A percentile compares a stretch with the other conserved stretches of the same genome.
Evolutionary conservation across 192 early-diverging fungal genomes (phyloP).

Genomic region (Dimargaris cristalligena): DNA sequence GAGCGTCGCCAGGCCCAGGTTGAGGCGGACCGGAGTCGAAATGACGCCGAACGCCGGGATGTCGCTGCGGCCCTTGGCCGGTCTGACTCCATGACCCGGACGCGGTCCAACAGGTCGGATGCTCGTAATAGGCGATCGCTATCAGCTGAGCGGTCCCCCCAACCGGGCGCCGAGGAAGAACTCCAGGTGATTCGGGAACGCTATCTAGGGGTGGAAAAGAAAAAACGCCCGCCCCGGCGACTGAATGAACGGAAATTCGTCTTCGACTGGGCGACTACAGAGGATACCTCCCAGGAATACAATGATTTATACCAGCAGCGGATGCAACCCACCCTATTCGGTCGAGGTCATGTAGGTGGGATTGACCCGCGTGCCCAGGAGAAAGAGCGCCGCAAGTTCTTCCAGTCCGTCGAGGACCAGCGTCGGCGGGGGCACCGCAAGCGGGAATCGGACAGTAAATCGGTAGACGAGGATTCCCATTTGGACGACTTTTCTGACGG

Average conservation of each 20-base stretch:
- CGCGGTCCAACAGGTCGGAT: neutral
- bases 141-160: conserved; percentile 17
- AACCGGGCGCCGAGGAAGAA: conserved; percentile 34
- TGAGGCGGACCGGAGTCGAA: conserved; percentile 38
- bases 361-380: conserved; percentile 67
- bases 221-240: conserved; percentile 54
- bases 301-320: conserved; percentile 76
- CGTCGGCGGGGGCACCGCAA: conserved; percentile 36
- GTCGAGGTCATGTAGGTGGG: conserved; percentile 72
- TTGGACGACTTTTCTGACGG: no score
- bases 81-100: neutral
- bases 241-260: conserved; percentile 92
- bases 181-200: conserved; percentile 50
- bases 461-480: no score
- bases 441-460: no score
- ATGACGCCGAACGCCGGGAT: conserved; percentile 43
- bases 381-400: conserved; percentile 45
- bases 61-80: neutral
- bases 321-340: conserved; percentile 59
- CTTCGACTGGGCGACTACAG: conserved; percentile 92
- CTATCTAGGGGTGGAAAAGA: conserved; percentile 70
- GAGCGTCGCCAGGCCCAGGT: conserved; percentile 69
- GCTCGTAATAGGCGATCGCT: neutral
- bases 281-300: conserved; percentile 88
- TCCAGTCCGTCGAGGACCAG: conserved; percentile 41